Base-by-base conservation (phyloP, 176 grass and related monocot species). In the Areca catechu region DNA sequence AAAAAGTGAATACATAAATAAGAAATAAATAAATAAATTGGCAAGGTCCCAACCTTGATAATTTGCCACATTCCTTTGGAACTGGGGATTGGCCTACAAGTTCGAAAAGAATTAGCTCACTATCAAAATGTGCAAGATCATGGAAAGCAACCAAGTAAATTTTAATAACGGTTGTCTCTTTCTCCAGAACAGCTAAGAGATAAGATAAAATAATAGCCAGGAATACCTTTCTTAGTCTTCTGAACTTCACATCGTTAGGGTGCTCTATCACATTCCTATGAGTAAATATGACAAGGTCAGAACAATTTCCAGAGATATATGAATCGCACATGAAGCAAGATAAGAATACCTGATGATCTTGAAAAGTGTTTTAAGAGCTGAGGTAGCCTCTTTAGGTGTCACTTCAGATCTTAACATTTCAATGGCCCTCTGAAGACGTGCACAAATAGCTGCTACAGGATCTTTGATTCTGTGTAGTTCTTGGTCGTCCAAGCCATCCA, bases 181-280 rank as follows among this genome's bases (percentile, higher is more conserved):
- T 12, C 34, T 43, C 10, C 34, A 43, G 34, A 9, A 43, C 34
- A 14, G 34, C 34, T 43, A 12, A 17, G 14, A 16, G 17, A 52
- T 7, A 73, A 24, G 34, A 43, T 43, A 10, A 43, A 0, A 12
- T 43, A 3, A 43, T 43, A 43, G 34, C 15, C 3, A 66, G 66
- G 29, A 28, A 80, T 65, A 92, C 93, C 87, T 98, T 98, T 6
- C 93, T 88, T 60, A 92, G 17, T 65, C 72, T 98, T 71, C 64
- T 88, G 63, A 88, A 98, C 22, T 85, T 88, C 24, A 23, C 62
- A 24, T 98, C 78, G 57, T 80, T 71, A 28, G 93, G 93, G 50
- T 91, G 76, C 15, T 97, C 78, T 74, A 97, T 80, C 55, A 91
- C 93, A 67, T 91, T 97, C 78, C 82, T 82, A 58, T 7, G 30